phyloP scores from a whole-genome alignment of 768 basidiomycete genomes.

The Lentinula detonsa region DNA sequence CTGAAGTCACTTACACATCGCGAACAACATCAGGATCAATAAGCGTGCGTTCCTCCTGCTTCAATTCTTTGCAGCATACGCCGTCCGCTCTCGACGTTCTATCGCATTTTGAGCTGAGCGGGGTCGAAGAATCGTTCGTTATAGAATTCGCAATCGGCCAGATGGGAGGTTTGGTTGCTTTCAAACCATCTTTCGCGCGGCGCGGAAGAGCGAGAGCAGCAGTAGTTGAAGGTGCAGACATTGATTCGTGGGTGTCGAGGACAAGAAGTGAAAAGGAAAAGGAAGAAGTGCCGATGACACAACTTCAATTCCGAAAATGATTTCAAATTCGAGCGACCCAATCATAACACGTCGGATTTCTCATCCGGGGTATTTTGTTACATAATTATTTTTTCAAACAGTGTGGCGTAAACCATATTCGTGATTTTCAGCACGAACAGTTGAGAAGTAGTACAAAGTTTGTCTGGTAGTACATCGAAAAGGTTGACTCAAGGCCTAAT shows the following conservation, averaged over 20 bases:
- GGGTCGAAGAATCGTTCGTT: constrained; percentile 27
- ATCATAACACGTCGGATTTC: neutral
- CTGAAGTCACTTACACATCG: constrained; percentile 60
- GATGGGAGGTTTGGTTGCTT: constrained; percentile 42
- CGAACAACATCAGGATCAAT: constrained; percentile 84
- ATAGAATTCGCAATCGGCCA: constrained; percentile 55
- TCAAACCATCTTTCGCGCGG: neutral
- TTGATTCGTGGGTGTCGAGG: neutral
- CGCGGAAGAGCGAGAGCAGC: constrained; percentile 5
- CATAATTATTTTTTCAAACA: too few species aligned
- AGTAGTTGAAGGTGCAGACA: neutral
- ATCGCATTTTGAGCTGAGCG: constrained; percentile 54
- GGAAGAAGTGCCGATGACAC: neutral
- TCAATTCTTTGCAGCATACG: constrained; percentile 87
- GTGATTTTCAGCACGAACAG: too few species aligned
- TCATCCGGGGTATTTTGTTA: neutral
- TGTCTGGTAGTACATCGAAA: too few species aligned
- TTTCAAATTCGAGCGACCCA: neutral
- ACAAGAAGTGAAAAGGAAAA: neutral
- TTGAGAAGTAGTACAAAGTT: too few species aligned
- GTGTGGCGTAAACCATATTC: too few species aligned
- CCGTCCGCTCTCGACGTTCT: constrained; percentile 49
- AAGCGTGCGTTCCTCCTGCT: constrained; percentile 73
- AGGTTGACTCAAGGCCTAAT: neutral
- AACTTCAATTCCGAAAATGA: neutral